These are phyloP conservation scores for Globisporangium solare DNA, from an alignment of 352 stramenopile species.

Conservation along the genomic window DNA sequence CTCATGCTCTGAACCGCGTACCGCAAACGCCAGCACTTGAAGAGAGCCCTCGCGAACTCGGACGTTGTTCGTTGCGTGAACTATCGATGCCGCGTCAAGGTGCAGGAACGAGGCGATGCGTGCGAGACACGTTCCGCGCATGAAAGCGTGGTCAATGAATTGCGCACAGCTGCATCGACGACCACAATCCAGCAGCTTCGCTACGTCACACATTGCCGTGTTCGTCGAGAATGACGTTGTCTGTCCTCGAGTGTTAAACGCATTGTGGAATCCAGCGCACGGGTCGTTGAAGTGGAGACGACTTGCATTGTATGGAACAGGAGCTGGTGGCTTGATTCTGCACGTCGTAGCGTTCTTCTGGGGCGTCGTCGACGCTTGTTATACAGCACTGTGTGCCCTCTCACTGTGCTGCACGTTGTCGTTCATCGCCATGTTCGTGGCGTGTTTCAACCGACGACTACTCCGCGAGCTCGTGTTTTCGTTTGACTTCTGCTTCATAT, in stretches of 20 bases:
- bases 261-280: neutral
- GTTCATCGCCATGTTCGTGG: neutral
- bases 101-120: slow-evolving; percentile 2
- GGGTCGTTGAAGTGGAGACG: neutral
- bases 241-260: neutral
- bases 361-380: neutral
- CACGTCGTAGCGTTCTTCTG: slow-evolving; percentile 3
- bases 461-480: slow-evolving; percentile 4
- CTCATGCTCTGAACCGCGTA: slow-evolving; percentile 11
- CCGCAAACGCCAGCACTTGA: slow-evolving; percentile 7
- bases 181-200: neutral
- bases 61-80: slow-evolving; percentile 17
- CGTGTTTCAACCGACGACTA: slow-evolving; percentile 2
- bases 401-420: neutral
- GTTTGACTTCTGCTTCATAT: slow-evolving; percentile 28
- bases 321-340: neutral
- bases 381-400: neutral
- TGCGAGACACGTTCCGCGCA: too few relatives aligned
- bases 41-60: slow-evolving; percentile 1
- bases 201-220: neutral
- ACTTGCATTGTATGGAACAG: neutral
- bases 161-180: neutral
- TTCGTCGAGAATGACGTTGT: slow-evolving; percentile 1
- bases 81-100: slow-evolving; percentile 15
- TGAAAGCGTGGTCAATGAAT: too few relatives aligned